phyloP scores from a whole-genome alignment of 768 basidiomycete species.

The Terana coerulea region DNA sequence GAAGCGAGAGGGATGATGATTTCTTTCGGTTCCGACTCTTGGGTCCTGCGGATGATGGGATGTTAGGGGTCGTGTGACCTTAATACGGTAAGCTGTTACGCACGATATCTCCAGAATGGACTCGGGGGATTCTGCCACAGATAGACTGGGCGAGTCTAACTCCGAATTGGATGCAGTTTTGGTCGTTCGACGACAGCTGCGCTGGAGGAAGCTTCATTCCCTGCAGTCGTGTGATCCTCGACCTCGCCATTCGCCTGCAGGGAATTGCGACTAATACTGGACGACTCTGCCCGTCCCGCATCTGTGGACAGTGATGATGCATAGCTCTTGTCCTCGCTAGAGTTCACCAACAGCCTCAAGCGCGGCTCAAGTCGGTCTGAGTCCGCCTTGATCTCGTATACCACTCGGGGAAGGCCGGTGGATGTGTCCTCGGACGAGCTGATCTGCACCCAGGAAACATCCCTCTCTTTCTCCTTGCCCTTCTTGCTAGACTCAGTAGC shows the following conservation, averaged over 20 bases:
- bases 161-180: background rate
- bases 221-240: too few relatives aligned
- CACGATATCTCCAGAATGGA: constrained; percentile 1
- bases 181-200: background rate
- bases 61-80: background rate
- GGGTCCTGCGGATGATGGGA: constrained; percentile 1
- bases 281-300: too few relatives aligned
- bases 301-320: too few relatives aligned
- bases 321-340: constrained; percentile 3
- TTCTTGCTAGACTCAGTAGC: constrained; percentile 14
- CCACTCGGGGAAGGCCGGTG: constrained; percentile 29
- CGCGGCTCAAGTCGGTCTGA: constrained; percentile 52
- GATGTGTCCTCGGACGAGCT: constrained; percentile 12
- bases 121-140: background rate
- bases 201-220: background rate
- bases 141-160: background rate
- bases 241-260: too few relatives aligned
- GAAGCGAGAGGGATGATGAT: constrained; percentile 77
- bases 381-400: constrained; percentile 54
- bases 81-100: background rate
- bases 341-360: constrained; percentile 47
- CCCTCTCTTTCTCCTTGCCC: constrained; percentile 19
- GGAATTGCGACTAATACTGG: too few relatives aligned
- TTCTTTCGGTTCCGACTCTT: constrained; percentile 32
- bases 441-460: constrained; percentile 3